phyloP scores from a whole-genome alignment of 306 rosid genomes.

The Betula pendula region DNA sequence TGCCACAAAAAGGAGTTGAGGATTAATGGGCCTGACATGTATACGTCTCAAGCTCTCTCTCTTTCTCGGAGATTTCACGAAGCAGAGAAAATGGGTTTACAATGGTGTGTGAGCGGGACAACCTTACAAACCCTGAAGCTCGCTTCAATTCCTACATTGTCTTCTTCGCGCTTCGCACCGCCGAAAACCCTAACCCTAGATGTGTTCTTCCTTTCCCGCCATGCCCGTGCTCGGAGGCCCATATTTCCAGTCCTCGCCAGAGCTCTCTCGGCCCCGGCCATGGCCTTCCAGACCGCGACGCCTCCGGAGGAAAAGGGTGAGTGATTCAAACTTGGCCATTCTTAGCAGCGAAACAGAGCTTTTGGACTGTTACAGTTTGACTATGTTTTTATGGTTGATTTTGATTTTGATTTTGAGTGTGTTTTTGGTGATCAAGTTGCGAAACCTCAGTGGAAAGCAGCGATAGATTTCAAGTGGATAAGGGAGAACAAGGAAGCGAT shows the following conservation, averaged over 20 bases:
- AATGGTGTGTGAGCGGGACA: constrained; percentile 47
- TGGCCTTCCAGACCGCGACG: constrained; percentile 42
- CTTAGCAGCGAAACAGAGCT: background rate
- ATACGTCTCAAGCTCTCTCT: too few species aligned
- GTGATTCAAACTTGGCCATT: constrained; percentile 26
- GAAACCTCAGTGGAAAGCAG: constrained; percentile 83
- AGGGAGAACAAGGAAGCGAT: constrained; percentile 82
- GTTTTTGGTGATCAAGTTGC: constrained; percentile 38
- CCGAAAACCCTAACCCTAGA: constrained; percentile 22
- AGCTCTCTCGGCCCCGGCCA: constrained; percentile 47
- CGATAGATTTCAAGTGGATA: constrained; percentile 93
- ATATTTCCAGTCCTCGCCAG: constrained; percentile 33
- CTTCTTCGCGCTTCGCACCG: constrained; percentile 37
- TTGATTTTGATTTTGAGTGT: background rate
- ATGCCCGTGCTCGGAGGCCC: constrained; percentile 32
- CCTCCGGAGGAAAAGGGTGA: constrained; percentile 51
- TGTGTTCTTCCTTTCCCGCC: constrained; percentile 18
- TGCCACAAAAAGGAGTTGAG: too few species aligned
- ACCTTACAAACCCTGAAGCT: constrained; percentile 50
- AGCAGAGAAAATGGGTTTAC: constrained; percentile 39
- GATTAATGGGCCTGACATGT: background rate
- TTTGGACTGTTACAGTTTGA: background rate
- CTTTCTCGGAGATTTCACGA: background rate
- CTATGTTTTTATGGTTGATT: background rate
- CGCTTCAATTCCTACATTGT: constrained; percentile 36